Conservation (phyloP, 2,329 filamentous ascomycete species). For the Monascus ruber region DNA sequence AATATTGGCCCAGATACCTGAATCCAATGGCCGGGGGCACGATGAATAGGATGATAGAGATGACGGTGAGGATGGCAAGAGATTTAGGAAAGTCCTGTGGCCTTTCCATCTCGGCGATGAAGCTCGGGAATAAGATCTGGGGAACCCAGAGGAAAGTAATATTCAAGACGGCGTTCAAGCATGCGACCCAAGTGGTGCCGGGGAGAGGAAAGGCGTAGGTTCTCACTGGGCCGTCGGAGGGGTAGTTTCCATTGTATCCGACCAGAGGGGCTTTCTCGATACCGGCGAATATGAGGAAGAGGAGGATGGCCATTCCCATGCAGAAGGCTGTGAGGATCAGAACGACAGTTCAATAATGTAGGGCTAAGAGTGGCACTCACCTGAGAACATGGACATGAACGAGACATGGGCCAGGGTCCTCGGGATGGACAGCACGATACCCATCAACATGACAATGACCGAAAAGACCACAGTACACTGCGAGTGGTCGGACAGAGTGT, state of each 20-base stretch:
- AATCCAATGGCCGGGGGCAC: constrained; percentile 40
- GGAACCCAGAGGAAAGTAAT: constrained; percentile 42
- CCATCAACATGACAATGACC: constrained; percentile 36
- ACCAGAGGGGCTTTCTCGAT: constrained; percentile 35
- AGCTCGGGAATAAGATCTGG: constrained; percentile 42
- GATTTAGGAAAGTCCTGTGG: constrained; percentile 44
- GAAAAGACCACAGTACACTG: constrained; percentile 40
- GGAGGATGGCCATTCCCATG: constrained; percentile 39
- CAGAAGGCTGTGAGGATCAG: constrained; percentile 32
- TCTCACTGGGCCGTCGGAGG: constrained; percentile 31
- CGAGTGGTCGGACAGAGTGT: constrained; percentile 39
- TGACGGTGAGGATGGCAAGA: constrained; percentile 34
- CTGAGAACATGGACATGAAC: constrained; percentile 35
- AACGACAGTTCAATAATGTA: too few species aligned
- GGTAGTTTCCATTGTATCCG: constrained; percentile 38
- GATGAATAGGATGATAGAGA: constrained; percentile 39
- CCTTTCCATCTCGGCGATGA: constrained; percentile 45
- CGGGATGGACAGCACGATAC: constrained; percentile 36
- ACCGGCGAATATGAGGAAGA: constrained; percentile 39
- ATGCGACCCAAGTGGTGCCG: constrained; percentile 37
- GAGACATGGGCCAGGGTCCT: constrained; percentile 38
- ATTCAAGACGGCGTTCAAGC: constrained; percentile 41
- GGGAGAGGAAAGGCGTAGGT: constrained; percentile 39
- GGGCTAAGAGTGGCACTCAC: too few species aligned
- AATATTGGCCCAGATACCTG: constrained; percentile 38